phyloP scores from a whole-genome alignment of 805 yeast genomes.

The Barnettozyma sp. region DNA sequence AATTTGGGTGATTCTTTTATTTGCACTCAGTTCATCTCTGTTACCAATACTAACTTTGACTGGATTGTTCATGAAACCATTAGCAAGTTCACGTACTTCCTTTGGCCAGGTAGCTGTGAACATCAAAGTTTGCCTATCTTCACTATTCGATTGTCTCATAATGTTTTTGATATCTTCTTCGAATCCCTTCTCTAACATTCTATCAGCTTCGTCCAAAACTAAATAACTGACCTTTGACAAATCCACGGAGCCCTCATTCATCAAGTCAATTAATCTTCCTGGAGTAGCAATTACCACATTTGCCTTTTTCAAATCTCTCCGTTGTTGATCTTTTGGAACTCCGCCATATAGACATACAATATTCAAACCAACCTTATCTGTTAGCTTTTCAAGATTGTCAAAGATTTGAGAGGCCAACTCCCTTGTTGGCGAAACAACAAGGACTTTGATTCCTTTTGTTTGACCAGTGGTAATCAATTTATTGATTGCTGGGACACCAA shows the following conservation, averaged over 20 bases:
- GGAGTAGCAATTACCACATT: conserved; percentile 94
- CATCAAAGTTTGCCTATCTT: conserved; percentile 84
- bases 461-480: conserved; percentile 38
- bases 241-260: conserved; percentile 80
- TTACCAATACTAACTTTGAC: conserved; percentile 90
- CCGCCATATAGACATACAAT: conserved; percentile 95
- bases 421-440: conserved; percentile 93
- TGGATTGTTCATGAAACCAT: conserved; percentile 76
- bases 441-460: conserved; percentile 53
- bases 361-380: conserved; percentile 52
- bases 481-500: conserved; percentile 94
- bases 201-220: conserved; percentile 95
- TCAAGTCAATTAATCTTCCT: conserved; percentile 88
- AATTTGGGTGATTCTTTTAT: conserved; percentile 85
- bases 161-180: conserved; percentile 92
- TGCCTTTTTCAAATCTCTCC: conserved; percentile 55
- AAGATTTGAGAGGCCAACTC: conserved; percentile 92
- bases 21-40: conserved; percentile 89
- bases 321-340: conserved; percentile 91
- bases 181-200: conserved; percentile 97
- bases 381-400: conserved; percentile 66
- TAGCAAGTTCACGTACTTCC: conserved; percentile 89
- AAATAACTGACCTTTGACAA: conserved; percentile 64
- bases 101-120: conserved; percentile 99
- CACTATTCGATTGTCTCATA: conserved; percentile 49